Conservation (phyloP, 495 filamentous ascomycete species). For the Aspergillus leporis region DNA sequence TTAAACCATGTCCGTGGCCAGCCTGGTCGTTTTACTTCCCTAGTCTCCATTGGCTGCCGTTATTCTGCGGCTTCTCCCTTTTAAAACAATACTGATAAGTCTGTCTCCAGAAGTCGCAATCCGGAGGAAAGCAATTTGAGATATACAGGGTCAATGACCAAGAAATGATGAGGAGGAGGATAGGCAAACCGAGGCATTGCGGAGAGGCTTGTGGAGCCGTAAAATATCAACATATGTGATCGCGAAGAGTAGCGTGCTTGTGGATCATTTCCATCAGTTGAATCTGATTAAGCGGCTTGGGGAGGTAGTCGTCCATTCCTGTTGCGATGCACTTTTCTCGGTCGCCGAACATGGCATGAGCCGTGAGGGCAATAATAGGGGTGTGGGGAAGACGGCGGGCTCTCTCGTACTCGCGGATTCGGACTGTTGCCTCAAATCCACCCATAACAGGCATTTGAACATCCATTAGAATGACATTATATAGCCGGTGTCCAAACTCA, state of each 20-base stretch:
- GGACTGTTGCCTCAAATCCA: slow-evolving; percentile 96
- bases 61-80: too few relatives aligned
- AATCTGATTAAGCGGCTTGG: slow-evolving; percentile 96
- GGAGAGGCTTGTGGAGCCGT: too few relatives aligned
- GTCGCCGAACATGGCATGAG: slow-evolving; percentile 98
- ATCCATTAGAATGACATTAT: slow-evolving; percentile 97
- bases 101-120: too few relatives aligned
- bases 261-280: slow-evolving; percentile 98
- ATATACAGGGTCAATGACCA: too few relatives aligned
- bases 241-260: slow-evolving; percentile 78
- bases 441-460: slow-evolving; percentile 99
- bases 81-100: too few relatives aligned
- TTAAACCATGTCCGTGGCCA: too few relatives aligned
- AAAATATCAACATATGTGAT: background rate
- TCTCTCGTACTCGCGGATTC: slow-evolving; percentile 92
- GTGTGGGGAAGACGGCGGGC: slow-evolving; percentile 72
- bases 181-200: too few relatives aligned
- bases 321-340: slow-evolving; percentile 97
- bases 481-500: slow-evolving; percentile 81
- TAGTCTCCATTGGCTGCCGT: too few relatives aligned
- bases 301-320: slow-evolving; percentile 99
- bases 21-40: too few relatives aligned
- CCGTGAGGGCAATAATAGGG: slow-evolving; percentile 95
- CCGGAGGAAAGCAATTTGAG: too few relatives aligned
- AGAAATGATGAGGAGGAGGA: too few relatives aligned